Base-by-base conservation (phyloP, 75 land plant species). In the Selaginella tamariscina region DNA sequence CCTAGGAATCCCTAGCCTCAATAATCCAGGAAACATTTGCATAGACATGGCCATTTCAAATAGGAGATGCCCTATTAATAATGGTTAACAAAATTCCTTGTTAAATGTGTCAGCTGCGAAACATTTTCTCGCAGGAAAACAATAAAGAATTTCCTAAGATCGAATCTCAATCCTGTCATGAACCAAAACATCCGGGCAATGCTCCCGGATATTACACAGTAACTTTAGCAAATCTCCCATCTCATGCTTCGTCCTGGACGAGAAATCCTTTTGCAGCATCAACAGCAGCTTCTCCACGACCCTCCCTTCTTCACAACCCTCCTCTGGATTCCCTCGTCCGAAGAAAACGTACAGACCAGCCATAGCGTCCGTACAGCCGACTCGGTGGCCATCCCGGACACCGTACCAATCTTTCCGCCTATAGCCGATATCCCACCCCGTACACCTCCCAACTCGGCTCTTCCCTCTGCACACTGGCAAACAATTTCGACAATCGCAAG, bases 231-330 rank as follows among this genome's bases (percentile, higher is more conserved):
- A 21, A 5, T 59, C 62, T 9, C 23, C 5, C 62, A 59, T n/a
- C 27, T 59, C n/a, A 5, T 59, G 62, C 62, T 59, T 59, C 8
- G 26, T 59, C 21, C n/a, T n/a, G 26, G 62, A 5, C 8, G 18
- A 8, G 62, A 5, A 59, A 59, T 59, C 62, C 21, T 8, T n/a
- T 5, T 59, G 62, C 8, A 59, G 62, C 62, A 59, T 5, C 62
- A 59, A 8, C 62, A 59, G 23, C 21, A 59, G n/a, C 21, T n/a
- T 5, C 27, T 21, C 21, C 8, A 59, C 5, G 9, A n/a, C 21
- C 8, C 21, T 27, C 21, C n/a, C 62, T 8, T 59, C 62, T n/a
- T n/a, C 49, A 39, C 49, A 5, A n/a, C 62, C 21, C 21, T 27
- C 26, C 21, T 59, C 8, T 23, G 23, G 9, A 23, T 21, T 23